phyloP scores from a whole-genome alignment of 306 rosid genomes.

The Delonix regia region DNA sequence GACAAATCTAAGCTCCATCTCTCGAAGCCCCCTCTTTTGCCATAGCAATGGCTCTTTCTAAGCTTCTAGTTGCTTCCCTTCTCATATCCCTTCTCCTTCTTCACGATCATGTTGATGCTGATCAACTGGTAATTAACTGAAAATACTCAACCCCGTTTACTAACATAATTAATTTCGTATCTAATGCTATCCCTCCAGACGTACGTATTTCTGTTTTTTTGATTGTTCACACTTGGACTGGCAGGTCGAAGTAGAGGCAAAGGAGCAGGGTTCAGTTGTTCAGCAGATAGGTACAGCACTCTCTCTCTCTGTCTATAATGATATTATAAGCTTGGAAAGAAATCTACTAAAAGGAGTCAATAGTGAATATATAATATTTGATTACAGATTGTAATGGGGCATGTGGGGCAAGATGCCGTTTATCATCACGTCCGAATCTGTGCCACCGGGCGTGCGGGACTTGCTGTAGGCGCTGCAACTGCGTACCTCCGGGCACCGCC shows the following conservation, averaged over 20 bases:
- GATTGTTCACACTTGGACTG: not conserved
- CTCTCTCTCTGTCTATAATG: not conserved
- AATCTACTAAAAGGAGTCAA: too few species aligned
- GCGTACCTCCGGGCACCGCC: conserved; percentile 75
- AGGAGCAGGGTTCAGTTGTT: conserved; percentile 40
- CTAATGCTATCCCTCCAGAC: not conserved
- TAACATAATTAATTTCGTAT: not conserved
- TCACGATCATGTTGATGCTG: conserved; percentile 39
- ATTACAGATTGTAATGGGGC: conserved; percentile 50
- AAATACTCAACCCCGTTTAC: not conserved
- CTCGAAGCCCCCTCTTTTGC: not conserved
- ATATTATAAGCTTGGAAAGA: not conserved
- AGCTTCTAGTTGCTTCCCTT: conserved; percentile 48
- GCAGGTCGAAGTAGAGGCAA: conserved; percentile 31
- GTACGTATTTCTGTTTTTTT: not conserved
- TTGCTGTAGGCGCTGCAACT: conserved; percentile 64
- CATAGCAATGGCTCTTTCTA: conserved; percentile 55
- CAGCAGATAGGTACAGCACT: conserved; percentile 34
- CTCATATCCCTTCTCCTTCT: conserved; percentile 50
- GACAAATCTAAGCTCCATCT: not conserved
- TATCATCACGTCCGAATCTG: conserved; percentile 56
- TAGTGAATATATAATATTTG: too few species aligned
- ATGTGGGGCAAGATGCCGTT: conserved; percentile 59
- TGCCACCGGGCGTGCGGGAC: conserved; percentile 75
- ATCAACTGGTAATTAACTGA: conserved; percentile 38